Evolutionary conservation across 768 basidiomycete species (phyloP), one percentile per base, ranked within the genome.

Genomic region (Neoboletus brunneissimus): DNA sequence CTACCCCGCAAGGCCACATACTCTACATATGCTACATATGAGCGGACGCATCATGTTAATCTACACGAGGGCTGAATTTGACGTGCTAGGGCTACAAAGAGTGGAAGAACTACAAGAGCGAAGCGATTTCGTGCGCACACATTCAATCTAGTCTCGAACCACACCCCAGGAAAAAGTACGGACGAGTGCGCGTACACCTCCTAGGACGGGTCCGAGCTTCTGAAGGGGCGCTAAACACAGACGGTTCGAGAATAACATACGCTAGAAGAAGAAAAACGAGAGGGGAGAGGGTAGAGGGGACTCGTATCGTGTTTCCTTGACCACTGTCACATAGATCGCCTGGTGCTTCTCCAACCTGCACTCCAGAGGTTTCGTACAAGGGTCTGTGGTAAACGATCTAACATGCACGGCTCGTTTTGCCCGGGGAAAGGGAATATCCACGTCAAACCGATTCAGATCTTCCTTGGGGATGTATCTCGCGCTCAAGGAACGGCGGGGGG

Each of bases 271-370:
- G 23, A 29, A 2, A 38, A 29, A 42, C 13, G 16, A 12, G 20
- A 40, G 3, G 16, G 32, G 12, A 12, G 25, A 3, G 2, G 5
- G 29, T 15, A n/a, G n/a, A n/a, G n/a, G 4, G 32, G 13, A 22
- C 29, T 49, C 42, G 44, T 41, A 49, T 22, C 7, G 16, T 31
- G 71, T 74, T 56, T 80, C 79, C 51, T 73, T 75, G 29, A 77
- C 73, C 40, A 78, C 73, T 1, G 77, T 75, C 77, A 80, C 77
- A 60, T 74, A 74, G 41, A 81, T 71, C 52, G 71, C 66, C 59
- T 77, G 51, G 2, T 55, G 60, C 20, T 41, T 59, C 45, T 57
- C 56, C 11, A 18, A 35, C 20, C 29, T 5, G 12, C 16, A 37
- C 15, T 22, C 16, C 10, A 5, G 20, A 22, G 18, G 15, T 9